phyloP scores from a whole-genome alignment of 2,329 filamentous ascomycete species.

The Microcyclospora tardicrescens region DNA sequence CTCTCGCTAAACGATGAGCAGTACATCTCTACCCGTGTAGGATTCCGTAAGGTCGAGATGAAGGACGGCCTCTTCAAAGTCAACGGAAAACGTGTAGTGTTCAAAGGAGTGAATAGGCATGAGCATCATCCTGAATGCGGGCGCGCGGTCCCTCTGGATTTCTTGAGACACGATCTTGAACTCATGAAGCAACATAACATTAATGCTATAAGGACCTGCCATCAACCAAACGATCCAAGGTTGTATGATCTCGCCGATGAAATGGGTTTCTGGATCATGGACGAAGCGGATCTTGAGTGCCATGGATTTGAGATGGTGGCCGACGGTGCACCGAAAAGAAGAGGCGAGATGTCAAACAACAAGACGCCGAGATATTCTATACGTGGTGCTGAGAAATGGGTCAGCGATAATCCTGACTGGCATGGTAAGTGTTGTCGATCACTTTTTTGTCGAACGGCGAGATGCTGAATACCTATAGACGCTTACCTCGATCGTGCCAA shows the following conservation, averaged over 20 bases:
- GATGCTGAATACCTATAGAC: slow-evolving; percentile 20
- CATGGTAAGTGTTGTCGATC: not conserved
- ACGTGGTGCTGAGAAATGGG: slow-evolving; percentile 40
- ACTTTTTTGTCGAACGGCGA: not conserved
- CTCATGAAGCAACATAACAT: slow-evolving; percentile 60
- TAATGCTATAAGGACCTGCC: slow-evolving; percentile 56
- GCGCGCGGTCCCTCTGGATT: slow-evolving; percentile 50
- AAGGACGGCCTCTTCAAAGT: slow-evolving; percentile 48
- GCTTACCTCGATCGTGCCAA: slow-evolving; percentile 56
- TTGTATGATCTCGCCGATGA: slow-evolving; percentile 51
- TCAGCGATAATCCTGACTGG: slow-evolving; percentile 49
- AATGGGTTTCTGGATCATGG: slow-evolving; percentile 54
- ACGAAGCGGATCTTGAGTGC: slow-evolving; percentile 39
- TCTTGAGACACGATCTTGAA: slow-evolving; percentile 47
- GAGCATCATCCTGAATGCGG: slow-evolving; percentile 55
- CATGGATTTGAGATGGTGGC: slow-evolving; percentile 31
- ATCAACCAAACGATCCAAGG: slow-evolving; percentile 52
- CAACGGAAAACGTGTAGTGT: slow-evolving; percentile 48
- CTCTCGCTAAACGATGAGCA: slow-evolving; percentile 20
- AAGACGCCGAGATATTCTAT: no score
- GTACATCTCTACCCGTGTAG: slow-evolving; percentile 41
- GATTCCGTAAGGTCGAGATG: slow-evolving; percentile 52
- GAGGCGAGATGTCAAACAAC: slow-evolving; percentile 16
- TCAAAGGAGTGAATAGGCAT: slow-evolving; percentile 56
- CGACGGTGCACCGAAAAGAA: slow-evolving; percentile 36